Conservation (phyloP, 768 basidiomycete genomes). For the Suillus subalutaceus region DNA sequence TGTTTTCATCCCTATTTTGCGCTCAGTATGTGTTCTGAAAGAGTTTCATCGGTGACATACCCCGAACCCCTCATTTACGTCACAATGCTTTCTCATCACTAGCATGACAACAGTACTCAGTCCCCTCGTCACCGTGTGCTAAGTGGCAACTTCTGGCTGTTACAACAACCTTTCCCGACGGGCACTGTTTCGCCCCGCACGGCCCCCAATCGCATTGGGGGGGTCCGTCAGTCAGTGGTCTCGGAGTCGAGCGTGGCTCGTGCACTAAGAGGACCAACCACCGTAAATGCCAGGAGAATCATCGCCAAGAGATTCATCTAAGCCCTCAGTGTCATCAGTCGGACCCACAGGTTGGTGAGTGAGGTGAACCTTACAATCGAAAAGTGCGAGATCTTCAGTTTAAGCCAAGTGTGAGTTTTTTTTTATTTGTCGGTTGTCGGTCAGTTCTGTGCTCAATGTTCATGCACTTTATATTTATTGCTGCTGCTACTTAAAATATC, state of each 20-base stretch:
- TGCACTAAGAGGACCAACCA: not conserved
- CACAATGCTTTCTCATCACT: too few species aligned
- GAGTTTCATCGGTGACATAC: not conserved
- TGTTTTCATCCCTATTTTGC: not conserved
- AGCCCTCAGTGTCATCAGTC: not conserved
- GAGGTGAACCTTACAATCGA: not conserved
- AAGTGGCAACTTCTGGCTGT: not conserved
- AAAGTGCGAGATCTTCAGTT: not conserved
- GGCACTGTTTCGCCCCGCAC: not conserved
- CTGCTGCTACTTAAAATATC: not conserved
- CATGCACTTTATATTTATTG: not conserved
- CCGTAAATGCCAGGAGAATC: not conserved
- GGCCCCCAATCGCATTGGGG: slow-evolving; percentile 8
- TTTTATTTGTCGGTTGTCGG: not conserved
- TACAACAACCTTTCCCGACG: not conserved
- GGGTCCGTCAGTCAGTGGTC: not conserved
- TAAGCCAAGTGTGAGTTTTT: not conserved
- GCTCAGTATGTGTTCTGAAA: not conserved
- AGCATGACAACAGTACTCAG: slow-evolving; percentile 2
- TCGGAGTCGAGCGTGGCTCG: not conserved
- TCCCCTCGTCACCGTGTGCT: not conserved
- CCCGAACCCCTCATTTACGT: not conserved
- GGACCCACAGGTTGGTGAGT: too few species aligned
- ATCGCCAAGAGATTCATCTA: not conserved
- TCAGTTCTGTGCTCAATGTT: not conserved